Base-by-base conservation (phyloP, 371 early-diverging fungal species). In the Parasitella parasitica region DNA sequence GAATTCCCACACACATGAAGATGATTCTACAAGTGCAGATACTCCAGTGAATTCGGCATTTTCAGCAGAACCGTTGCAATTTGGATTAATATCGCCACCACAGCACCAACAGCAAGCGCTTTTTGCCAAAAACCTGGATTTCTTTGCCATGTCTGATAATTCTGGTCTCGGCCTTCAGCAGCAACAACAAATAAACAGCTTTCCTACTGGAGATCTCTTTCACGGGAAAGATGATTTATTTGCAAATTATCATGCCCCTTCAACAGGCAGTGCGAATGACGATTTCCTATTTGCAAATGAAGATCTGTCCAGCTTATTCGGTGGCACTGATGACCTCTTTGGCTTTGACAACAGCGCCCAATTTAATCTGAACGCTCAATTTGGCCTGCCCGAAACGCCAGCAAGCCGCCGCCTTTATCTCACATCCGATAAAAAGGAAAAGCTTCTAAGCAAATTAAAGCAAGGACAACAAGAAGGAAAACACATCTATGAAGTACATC, bases 151-250 rank as follows among this genome's bases (percentile, higher is more conserved):
- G n/a, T 32, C 59, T 32, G 59, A 50, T 27, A 22, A 26, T 15
- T 18, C 22, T n/a, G 54, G 35, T 6, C 2, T 26, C 36, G 30
- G 4, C 13, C 36, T 22, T n/a, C n/a, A n/a, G n/a, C n/a, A n/a
- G n/a, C n/a, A n/a, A 37, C 26, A 36, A 20, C 55, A 35, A 50
- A 37, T 15, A 13, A 27, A 54, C 4, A 53, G 8, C 32, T 61
- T 61, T 7, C 54, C 54, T 32, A 43, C 43, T 13, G 35, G 27
- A 7, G 63, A 63, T 41, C 63, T 67, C 7, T 70, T 76, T 38
- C 69, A 74, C 39, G 73, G 70, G 22, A 76, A 74, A 59, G 70
- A 73, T 32, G 67, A 74, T n/a, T 15, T 70, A 28, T 73, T 77
- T 36, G 32, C 72, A 6, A 52, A 62, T 30, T 73, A 77, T 49